phyloP scores from a whole-genome alignment of 176 grass and related monocot genomes.

The Musa schizocarpa region DNA sequence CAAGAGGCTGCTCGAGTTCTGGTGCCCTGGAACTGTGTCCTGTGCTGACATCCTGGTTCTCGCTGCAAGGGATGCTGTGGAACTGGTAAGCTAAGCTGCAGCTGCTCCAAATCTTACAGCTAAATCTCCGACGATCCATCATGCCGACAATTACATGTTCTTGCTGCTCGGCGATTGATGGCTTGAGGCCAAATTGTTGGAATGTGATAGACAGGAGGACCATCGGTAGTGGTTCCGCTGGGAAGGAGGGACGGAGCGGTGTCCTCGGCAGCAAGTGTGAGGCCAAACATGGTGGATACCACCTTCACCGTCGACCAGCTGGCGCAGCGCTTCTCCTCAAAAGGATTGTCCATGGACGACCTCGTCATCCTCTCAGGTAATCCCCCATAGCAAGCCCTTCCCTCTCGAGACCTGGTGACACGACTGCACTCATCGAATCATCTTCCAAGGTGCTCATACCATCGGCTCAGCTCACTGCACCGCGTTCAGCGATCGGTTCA shows the following conservation, averaged over 20 bases:
- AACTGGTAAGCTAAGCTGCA: conserved; percentile 43
- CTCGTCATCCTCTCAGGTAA: conserved; percentile 78
- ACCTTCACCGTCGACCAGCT: conserved; percentile 66
- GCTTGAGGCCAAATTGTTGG: background rate
- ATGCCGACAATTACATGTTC: too few relatives aligned
- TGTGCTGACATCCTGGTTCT: conserved; percentile 89
- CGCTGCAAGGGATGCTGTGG: conserved; percentile 71
- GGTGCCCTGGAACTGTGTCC: conserved; percentile 76
- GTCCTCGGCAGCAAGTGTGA: conserved; percentile 64
- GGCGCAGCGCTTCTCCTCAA: conserved; percentile 53
- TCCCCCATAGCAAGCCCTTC: background rate
- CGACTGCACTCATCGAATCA: too few relatives aligned
- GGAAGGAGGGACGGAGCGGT: conserved; percentile 57
- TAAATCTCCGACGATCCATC: too few relatives aligned
- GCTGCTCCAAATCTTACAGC: background rate
- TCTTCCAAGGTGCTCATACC: conserved; percentile 61
- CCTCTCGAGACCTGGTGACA: background rate
- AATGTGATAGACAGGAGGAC: conserved; percentile 61
- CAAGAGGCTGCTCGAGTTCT: conserved; percentile 64
- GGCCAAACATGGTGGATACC: conserved; percentile 81
- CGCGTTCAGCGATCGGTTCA: conserved; percentile 75
- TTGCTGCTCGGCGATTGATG: background rate
- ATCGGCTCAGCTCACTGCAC: conserved; percentile 84
- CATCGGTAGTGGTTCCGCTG: conserved; percentile 41
- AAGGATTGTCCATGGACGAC: conserved; percentile 68